Evolutionary conservation across 169 alveolate species (phyloP).

Genomic region (Cardiosporidium cionae): DNA sequence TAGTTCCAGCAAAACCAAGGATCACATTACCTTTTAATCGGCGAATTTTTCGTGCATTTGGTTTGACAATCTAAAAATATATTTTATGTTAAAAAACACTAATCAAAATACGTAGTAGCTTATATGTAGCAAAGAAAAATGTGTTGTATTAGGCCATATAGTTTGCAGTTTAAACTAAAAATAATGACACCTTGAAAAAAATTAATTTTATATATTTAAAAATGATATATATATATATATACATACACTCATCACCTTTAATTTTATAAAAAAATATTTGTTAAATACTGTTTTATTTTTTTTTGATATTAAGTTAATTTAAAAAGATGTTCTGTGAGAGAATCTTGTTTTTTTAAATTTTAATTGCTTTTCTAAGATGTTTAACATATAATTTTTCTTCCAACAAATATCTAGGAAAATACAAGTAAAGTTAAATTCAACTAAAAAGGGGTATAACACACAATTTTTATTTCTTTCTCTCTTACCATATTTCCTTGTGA

Average conservation of each 20-base stretch:
- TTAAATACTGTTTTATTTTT: too few relatives aligned
- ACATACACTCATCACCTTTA: too few relatives aligned
- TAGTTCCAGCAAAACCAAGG: conserved; percentile 70
- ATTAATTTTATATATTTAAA: background rate
- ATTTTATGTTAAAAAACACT: background rate
- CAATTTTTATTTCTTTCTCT: background rate
- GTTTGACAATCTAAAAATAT: conserved; percentile 44
- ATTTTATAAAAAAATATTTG: too few relatives aligned
- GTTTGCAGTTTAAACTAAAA: background rate
- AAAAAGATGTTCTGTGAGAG: too few relatives aligned
- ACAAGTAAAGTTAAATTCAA: background rate
- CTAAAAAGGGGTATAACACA: background rate
- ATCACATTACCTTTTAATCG: conserved; percentile 42
- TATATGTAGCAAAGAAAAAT: background rate
- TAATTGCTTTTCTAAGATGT: background rate
- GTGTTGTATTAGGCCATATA: background rate
- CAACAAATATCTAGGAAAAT: background rate
- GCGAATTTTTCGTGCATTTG: conserved; percentile 51
- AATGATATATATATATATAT: too few relatives aligned
- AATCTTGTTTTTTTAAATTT: too few relatives aligned
- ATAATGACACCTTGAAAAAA: background rate
- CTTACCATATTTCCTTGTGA: conserved; percentile 54
- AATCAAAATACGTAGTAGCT: background rate
- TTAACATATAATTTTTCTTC: background rate
- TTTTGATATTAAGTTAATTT: too few relatives aligned